These are phyloP conservation scores for Aspergillus uvarum DNA, from an alignment of 2,329 filamentous ascomycete genomes.

Conservation along the genomic window DNA sequence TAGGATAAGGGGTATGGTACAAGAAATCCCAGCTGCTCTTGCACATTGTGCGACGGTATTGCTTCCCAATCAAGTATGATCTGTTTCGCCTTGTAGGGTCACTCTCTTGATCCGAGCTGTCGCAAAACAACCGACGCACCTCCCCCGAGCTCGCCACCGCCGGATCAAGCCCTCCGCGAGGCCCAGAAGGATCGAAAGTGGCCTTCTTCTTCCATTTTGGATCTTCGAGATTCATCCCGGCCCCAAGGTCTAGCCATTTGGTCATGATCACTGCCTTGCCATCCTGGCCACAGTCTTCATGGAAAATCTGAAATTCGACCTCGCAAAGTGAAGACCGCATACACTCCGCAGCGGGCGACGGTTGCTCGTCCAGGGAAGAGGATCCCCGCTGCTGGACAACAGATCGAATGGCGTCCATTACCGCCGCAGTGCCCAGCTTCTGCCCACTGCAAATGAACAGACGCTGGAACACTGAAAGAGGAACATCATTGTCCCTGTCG, in stretches of 20 bases:
- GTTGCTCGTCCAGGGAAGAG: background rate
- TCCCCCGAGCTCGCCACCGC: background rate
- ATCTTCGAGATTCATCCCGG: slow-evolving; percentile 1
- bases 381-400: background rate
- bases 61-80: background rate
- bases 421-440: background rate
- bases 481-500: background rate
- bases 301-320: background rate
- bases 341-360: background rate
- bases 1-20: too few relatives aligned
- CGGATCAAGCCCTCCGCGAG: background rate
- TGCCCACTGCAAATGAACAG: background rate
- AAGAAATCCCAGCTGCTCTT: too few relatives aligned
- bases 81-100: slow-evolving; percentile 3
- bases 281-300: slow-evolving; percentile 5
- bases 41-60: background rate
- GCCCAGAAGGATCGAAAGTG: background rate
- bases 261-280: slow-evolving; percentile 7
- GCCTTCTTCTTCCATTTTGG: slow-evolving; percentile 3
- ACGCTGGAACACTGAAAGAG: background rate
- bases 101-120: background rate
- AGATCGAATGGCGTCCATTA: background rate
- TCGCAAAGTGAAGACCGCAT: background rate
- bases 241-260: slow-evolving; percentile 9
- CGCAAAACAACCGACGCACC: background rate